Evolutionary conservation across 441 rosid genomes (phyloP).

Genomic region (Erysimum cheiri): DNA sequence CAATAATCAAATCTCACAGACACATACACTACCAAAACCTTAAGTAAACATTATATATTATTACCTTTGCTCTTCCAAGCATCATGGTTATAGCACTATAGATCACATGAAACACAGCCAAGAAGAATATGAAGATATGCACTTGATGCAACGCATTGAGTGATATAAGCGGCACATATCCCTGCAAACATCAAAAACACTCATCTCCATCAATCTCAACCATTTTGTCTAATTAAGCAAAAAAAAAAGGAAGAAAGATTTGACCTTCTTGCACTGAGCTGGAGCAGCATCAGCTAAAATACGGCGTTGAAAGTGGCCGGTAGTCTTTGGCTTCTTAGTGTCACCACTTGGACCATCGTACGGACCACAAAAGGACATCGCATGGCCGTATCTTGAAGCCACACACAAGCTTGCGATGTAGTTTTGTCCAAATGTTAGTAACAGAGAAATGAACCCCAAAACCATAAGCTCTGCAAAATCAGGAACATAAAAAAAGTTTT

Average conservation of each 20-base stretch:
- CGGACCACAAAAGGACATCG: slow-evolving; percentile 81
- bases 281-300: slow-evolving; percentile 51
- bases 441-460: slow-evolving; percentile 89
- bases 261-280: slow-evolving; percentile 38
- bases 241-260: background rate
- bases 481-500: background rate
- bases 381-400: slow-evolving; percentile 52
- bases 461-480: slow-evolving; percentile 87
- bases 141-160: slow-evolving; percentile 81
- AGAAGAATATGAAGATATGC: slow-evolving; percentile 89
- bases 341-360: slow-evolving; percentile 41
- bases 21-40: background rate
- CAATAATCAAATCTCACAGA: slow-evolving; percentile 2
- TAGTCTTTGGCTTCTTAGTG: slow-evolving; percentile 24
- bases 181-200: slow-evolving; percentile 45
- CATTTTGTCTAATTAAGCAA: background rate
- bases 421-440: slow-evolving; percentile 78
- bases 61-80: slow-evolving; percentile 90
- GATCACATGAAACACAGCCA: slow-evolving; percentile 88
- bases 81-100: slow-evolving; percentile 80
- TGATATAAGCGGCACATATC: slow-evolving; percentile 71
- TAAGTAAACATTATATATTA: slow-evolving; percentile 13
- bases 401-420: slow-evolving; percentile 76
- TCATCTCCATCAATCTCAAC: background rate
- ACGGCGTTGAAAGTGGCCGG: slow-evolving; percentile 51